Conservation (phyloP, 305 asterid species). For the Fraxinus platypoda region DNA sequence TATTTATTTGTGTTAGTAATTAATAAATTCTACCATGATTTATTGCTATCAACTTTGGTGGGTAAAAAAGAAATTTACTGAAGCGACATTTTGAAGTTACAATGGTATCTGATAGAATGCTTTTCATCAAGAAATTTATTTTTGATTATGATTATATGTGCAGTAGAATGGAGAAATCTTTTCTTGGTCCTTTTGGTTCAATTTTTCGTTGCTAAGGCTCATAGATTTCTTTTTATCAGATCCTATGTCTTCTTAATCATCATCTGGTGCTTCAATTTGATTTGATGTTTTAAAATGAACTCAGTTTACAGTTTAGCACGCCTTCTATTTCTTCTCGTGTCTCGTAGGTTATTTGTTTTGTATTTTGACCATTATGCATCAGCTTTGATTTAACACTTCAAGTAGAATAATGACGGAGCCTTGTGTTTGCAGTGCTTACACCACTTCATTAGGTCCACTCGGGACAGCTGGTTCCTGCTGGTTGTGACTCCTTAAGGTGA, state of each 20-base stretch:
- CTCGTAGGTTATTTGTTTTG: not conserved
- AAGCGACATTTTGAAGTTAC: slow-evolving; percentile 12
- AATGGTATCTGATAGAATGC: slow-evolving; percentile 9
- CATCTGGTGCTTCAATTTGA: not conserved
- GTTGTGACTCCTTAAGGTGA: slow-evolving; percentile 21
- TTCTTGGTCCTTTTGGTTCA: not conserved
- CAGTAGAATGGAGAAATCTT: not conserved
- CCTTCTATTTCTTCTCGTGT: slow-evolving; percentile 8
- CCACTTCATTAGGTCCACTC: slow-evolving; percentile 38
- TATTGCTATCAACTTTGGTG: not conserved
- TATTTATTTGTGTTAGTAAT: slow-evolving; percentile 1
- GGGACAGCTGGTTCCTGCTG: slow-evolving; percentile 33
- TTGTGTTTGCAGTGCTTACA: slow-evolving; percentile 46
- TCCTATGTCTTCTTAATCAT: not conserved
- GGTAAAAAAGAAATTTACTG: slow-evolving; percentile 5
- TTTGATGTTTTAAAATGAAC: not conserved
- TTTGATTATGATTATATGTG: not conserved
- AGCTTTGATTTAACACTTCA: slow-evolving; percentile 1
- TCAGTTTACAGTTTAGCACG: not conserved
- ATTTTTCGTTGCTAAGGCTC: not conserved
- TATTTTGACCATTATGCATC: slow-evolving; percentile 20
- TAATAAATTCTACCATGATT: not conserved
- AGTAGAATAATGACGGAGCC: not conserved
- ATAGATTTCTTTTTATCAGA: not conserved
- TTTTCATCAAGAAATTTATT: slow-evolving; percentile 1